These are phyloP conservation scores for Termitomyces sp. DNA, from an alignment of 768 basidiomycete species.

Conservation along the genomic window DNA sequence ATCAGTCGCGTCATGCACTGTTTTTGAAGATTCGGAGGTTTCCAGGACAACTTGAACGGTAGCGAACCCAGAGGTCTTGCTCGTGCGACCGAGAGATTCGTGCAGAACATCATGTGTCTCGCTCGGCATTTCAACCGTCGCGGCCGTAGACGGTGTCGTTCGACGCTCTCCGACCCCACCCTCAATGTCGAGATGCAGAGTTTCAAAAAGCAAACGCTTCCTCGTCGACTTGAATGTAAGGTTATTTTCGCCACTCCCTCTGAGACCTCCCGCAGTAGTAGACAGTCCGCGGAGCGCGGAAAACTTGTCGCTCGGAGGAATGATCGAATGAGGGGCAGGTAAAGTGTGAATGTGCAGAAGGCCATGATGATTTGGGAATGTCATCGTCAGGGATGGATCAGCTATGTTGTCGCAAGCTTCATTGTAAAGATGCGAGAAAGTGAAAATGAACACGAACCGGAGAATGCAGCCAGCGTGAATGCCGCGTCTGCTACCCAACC, in stretches of 20 bases:
- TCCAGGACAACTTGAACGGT: conserved; percentile 43
- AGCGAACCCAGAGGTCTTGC: conserved; percentile 22
- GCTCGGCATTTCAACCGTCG: conserved; percentile 9
- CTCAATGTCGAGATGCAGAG: conserved; percentile 81
- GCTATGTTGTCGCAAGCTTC: conserved; percentile 33
- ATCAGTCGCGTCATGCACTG: background rate
- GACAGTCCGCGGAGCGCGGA: conserved; percentile 81
- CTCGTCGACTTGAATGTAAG: conserved; percentile 91
- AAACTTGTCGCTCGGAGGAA: conserved; percentile 75
- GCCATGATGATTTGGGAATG: conserved; percentile 86
- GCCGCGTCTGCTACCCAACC: conserved; percentile 77
- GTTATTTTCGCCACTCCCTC: conserved; percentile 90
- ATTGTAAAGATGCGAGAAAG: background rate
- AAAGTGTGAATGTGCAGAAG: conserved; percentile 72
- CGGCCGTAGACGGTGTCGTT: conserved; percentile 41
- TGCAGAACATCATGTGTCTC: conserved; percentile 10
- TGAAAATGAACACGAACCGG: conserved; percentile 39
- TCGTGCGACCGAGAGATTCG: conserved; percentile 4
- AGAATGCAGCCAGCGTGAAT: conserved; percentile 72
- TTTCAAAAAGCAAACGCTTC: conserved; percentile 85
- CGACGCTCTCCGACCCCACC: conserved; percentile 78
- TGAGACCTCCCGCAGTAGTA: conserved; percentile 40
- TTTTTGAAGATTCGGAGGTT: conserved; percentile 13
- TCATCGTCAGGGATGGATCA: conserved; percentile 65
- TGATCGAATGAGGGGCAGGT: conserved; percentile 67